phyloP scores from a whole-genome alignment of 345 rosid species.

The Brassica carinata region DNA sequence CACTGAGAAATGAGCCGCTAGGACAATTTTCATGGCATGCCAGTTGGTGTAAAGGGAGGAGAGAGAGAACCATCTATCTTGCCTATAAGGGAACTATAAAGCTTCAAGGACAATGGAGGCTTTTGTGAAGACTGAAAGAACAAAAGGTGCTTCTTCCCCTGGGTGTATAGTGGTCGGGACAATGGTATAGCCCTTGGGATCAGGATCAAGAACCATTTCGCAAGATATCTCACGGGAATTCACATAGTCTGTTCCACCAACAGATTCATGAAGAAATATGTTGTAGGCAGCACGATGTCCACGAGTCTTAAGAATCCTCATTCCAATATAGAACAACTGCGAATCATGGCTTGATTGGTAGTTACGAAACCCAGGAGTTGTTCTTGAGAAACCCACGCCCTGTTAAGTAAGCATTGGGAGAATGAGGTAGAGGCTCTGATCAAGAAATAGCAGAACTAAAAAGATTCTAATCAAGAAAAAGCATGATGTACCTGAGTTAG shows the following conservation, averaged over 20 bases:
- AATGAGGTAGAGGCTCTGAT: neutral
- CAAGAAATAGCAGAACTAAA: neutral
- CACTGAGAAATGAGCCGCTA: slow-evolving; percentile 23
- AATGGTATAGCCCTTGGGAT: slow-evolving; percentile 98
- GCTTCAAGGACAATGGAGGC: slow-evolving; percentile 82
- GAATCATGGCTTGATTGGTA: slow-evolving; percentile 96
- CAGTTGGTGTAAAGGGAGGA: slow-evolving; percentile 29
- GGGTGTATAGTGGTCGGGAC: slow-evolving; percentile 99
- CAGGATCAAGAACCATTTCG: slow-evolving; percentile 99
- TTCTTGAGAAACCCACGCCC: slow-evolving; percentile 99
- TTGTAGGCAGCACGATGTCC: slow-evolving; percentile 96
- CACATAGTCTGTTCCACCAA: slow-evolving; percentile 99
- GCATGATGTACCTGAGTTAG: slow-evolving; percentile 77
- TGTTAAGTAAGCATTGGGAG: slow-evolving; percentile 35
- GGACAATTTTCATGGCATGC: slow-evolving; percentile 34
- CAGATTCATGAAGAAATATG: slow-evolving; percentile 96
- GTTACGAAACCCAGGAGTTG: slow-evolving; percentile 89
- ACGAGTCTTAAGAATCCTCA: slow-evolving; percentile 98
- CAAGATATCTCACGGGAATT: slow-evolving; percentile 99
- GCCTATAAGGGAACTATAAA: slow-evolving; percentile 42
- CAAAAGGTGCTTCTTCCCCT: slow-evolving; percentile 99
- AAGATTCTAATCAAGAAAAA: neutral
- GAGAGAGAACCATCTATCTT: slow-evolving; percentile 27
- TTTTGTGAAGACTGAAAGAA: slow-evolving; percentile 94
- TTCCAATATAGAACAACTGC: slow-evolving; percentile 92